Evolutionary conservation across 441 rosid genomes (phyloP).

Genomic region (Adansonia grandidieri): DNA sequence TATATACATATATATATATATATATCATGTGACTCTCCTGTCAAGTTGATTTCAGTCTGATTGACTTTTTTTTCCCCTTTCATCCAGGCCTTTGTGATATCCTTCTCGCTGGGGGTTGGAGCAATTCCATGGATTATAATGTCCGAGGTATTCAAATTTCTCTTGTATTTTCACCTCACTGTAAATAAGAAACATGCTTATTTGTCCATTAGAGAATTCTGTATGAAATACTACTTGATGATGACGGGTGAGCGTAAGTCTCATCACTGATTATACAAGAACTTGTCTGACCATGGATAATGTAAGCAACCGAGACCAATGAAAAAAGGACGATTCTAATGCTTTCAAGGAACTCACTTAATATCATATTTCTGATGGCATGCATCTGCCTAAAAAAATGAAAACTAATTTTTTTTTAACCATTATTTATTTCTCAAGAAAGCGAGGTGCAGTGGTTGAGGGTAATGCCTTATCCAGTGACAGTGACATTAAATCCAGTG

Average conservation of each 20-base stretch:
- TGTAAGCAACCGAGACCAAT: constrained; percentile 7
- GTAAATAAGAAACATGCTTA: not conserved
- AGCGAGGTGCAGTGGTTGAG: not conserved
- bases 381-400: not conserved
- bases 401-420: not conserved
- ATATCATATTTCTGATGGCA: constrained; percentile 11
- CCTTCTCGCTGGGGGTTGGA: constrained; percentile 73
- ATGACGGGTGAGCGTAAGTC: not conserved
- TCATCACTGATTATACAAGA: not conserved
- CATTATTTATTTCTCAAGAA: not conserved
- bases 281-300: not conserved
- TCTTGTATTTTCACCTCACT: not conserved
- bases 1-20: no score
- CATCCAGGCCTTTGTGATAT: constrained; percentile 55
- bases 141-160: constrained; percentile 60
- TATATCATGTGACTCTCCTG: not conserved
- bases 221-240: not conserved
- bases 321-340: not conserved
- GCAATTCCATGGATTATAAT: constrained; percentile 77
- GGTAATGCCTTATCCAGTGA: not conserved
- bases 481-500: not conserved
- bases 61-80: not conserved
- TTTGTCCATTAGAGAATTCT: not conserved
- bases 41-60: constrained; percentile 18
- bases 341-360: not conserved